Base-by-base conservation (phyloP, 1,139 yeast genomes). In the Kodamaea sp. region DNA sequence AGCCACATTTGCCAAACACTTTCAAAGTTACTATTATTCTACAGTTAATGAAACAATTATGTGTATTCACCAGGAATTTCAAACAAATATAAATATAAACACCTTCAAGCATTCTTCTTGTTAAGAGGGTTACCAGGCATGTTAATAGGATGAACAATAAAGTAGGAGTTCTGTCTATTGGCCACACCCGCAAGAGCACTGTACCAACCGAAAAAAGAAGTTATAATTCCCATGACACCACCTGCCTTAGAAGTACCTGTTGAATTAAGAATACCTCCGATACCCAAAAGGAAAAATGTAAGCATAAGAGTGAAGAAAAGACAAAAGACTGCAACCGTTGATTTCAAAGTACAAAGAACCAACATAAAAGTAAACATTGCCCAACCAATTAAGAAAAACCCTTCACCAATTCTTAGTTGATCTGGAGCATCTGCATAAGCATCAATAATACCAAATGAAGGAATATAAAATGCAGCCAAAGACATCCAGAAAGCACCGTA, bases 401-500 rank as follows among this genome's bases (percentile, higher is more conserved):
- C 89, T 42, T 78, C 55, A 1, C 82, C 81, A 46, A 73, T 73
- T 10, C 57, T 59, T 36, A 78, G 65, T 52, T 60, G 63, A 36
- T 70, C 75, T 6, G 64, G 64, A 1, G 65, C 58, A 2, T 65
- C 64, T 2, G 60, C 62, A 50, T 83, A 81, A 9, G 92, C 81
- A 4, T 69, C 67, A 15, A 60, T 65, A 46, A 89, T 84, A 35
- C 92, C 90, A 62, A 89, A 89, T 55, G 84, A 73, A 28, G 82
- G 79, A 40, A 82, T 78, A 46, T 78, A 70, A 44, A 89, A 74
- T 24, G 92, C 90, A 46, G 79, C 94, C 63, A 78, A 84, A 32
- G 90, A 71, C 60, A 86, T 72, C 97, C 97, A 89, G 64, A 88
- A 89, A 1, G 92, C 95, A 45, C 95, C 96, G 57, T 70, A 89